Evolutionary conservation across 495 filamentous ascomycete genomes (phyloP), one percentile per base, ranked within the genome.

Genomic region (Talaromyces nanjingensis): DNA sequence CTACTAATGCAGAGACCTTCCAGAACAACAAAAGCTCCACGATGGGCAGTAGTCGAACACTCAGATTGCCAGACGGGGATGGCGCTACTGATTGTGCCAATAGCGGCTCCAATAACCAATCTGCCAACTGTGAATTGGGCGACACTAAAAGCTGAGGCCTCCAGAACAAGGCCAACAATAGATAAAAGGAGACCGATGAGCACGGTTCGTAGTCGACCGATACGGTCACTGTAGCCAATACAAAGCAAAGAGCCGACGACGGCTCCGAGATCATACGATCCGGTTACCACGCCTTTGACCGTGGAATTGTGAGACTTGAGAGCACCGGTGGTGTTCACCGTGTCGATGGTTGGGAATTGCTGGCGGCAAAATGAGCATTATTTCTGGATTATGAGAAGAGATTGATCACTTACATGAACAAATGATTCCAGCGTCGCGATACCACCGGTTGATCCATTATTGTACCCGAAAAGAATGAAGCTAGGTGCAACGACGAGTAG

Each of bases 21-120:
- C 3, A 79, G 68, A 22, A 83, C 70, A 31, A 84, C 80, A 64
- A 77, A 71, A 45, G 74, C 72, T 2, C 81, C 81, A 33, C 82
- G 79, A 60, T 71, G 66, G 27, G 72, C 70, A 0, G 73, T 69
- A 1, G 69, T 68, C 1, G 68, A 68, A 29, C 67, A 73, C 52
- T 75, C 73, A 11, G 68, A 66, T 64, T 76, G 74, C 75, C 82
- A 87, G 33, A 86, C 84, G 0, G 86, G 86, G 0, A 83, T 77
- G 39, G 86, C 80, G 24, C 79, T 83, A 69, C 83, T 86, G 7
- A 85, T 70, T 20, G 85, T 81, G 24, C 86, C 86, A 49, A 85
- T 81, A 1, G 85, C 86, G 18, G 84, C 67, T 6, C 85, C 85
- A 27, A 84, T 83, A 49, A 87, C 72, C 18, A 81, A 64, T 68